Conservation (phyloP, 768 basidiomycete genomes). For the Cubamyces lactineus region DNA sequence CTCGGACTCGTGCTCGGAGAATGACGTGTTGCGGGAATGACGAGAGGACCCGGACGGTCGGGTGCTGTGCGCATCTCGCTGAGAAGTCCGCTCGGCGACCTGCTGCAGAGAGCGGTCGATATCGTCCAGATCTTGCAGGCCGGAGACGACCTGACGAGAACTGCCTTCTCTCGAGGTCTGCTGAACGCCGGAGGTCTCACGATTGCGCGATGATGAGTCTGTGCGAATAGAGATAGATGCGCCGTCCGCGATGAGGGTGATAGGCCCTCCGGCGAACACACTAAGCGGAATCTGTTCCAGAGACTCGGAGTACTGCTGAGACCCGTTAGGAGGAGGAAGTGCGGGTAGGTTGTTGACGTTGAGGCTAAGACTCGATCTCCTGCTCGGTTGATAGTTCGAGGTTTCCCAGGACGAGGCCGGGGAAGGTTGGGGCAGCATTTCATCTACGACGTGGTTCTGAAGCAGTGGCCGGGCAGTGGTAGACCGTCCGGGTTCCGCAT, state of each 20-base stretch:
- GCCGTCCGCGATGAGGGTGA: constrained; percentile 5
- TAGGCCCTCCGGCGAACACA: constrained; percentile 15
- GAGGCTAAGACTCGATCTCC: constrained; percentile 22
- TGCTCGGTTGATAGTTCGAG: constrained; percentile 1
- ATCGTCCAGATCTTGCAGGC: constrained; percentile 23
- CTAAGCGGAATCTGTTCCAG: constrained; percentile 13
- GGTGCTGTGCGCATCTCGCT: constrained; percentile 1
- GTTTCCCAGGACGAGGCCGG: constrained; percentile 27
- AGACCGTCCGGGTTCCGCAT: constrained; percentile 1
- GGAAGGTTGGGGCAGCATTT: constrained; percentile 6
- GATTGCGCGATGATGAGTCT: neutral
- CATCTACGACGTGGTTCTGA: neutral
- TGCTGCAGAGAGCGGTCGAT: constrained; percentile 20
- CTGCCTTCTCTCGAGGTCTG: constrained; percentile 10
- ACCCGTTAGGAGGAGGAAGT: constrained; percentile 8
- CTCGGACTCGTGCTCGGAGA: constrained; percentile 5
- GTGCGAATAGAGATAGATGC: constrained; percentile 7
- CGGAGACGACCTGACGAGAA: constrained; percentile 21
- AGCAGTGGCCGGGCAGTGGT: neutral
- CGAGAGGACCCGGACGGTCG: constrained; percentile 14
- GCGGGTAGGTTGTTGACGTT: constrained; percentile 17
- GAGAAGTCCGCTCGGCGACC: constrained; percentile 1
- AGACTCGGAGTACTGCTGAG: neutral
- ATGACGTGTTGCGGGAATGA: constrained; percentile 17
- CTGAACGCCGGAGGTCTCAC: neutral